phyloP scores from a whole-genome alignment of 352 stramenopile species.

The Phytophthora citricola region DNA sequence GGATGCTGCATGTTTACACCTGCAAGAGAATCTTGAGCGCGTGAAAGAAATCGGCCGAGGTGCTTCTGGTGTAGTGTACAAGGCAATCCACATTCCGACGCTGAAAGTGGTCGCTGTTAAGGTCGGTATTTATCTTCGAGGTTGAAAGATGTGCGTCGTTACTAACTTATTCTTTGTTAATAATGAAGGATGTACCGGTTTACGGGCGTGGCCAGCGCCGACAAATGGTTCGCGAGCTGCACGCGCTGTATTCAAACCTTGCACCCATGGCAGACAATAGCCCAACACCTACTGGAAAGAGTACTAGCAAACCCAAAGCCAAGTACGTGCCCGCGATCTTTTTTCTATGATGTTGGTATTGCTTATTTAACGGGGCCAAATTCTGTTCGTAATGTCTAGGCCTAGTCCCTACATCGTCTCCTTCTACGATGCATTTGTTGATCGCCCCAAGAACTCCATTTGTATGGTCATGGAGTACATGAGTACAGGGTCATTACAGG shows the following conservation, averaged over 20 bases:
- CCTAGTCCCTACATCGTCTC: constrained; percentile 91
- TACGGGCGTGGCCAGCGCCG: constrained; percentile 84
- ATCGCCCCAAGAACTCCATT: constrained; percentile 88
- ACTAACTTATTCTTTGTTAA: constrained; percentile 15
- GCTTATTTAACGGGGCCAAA: background rate
- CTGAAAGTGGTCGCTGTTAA: constrained; percentile 92
- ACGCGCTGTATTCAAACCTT: constrained; percentile 91
- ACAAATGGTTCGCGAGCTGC: constrained; percentile 92
- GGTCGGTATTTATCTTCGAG: constrained; percentile 37
- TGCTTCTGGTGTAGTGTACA: constrained; percentile 89
- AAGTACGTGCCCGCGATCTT: constrained; percentile 39
- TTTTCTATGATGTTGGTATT: background rate
- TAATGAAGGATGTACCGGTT: constrained; percentile 78
- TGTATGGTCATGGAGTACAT: constrained; percentile 95
- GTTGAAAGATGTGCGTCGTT: constrained; percentile 1
- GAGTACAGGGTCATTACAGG: constrained; percentile 90
- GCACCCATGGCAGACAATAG: constrained; percentile 70
- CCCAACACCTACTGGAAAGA: constrained; percentile 26
- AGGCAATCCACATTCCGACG: constrained; percentile 91
- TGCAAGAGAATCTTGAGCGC: constrained; percentile 86
- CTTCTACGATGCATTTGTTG: constrained; percentile 94
- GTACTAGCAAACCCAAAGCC: constrained; percentile 39
- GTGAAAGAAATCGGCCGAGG: constrained; percentile 81
- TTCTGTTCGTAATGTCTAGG: constrained; percentile 35
- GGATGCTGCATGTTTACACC: constrained; percentile 73